Percentiles rank a stretch among this genome's conserved stretches.
phyloP scores from a whole-genome alignment of 371 early-diverging fungal species.

The Chytridium lagenaria region DNA sequence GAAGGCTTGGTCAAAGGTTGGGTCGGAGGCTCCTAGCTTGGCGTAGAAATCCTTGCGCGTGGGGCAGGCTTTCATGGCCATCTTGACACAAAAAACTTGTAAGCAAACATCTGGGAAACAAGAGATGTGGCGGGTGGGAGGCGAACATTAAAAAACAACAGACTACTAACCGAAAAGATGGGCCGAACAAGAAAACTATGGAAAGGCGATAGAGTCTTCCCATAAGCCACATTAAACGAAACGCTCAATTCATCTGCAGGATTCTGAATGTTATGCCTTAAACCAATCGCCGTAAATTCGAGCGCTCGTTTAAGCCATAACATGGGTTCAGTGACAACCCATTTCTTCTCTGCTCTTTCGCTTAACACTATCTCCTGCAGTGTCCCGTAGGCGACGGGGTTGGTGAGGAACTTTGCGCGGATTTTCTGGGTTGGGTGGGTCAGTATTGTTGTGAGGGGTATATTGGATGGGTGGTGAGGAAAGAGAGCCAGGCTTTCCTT shows the following conservation, averaged over 20 bases:
- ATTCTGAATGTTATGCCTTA: constrained; percentile 67
- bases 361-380: constrained; percentile 78
- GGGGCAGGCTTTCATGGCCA: constrained; percentile 95
- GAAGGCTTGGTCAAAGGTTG: constrained; percentile 61
- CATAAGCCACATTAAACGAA: constrained; percentile 87
- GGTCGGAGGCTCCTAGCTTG: constrained; percentile 69
- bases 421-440: too few species aligned
- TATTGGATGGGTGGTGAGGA: too few species aligned
- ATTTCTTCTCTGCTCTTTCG: constrained; percentile 76
- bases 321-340: constrained; percentile 86
- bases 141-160: not conserved
- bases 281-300: constrained; percentile 86
- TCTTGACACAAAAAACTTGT: constrained; percentile 31
- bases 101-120: not conserved
- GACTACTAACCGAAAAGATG: constrained; percentile 75
- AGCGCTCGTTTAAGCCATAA: constrained; percentile 93
- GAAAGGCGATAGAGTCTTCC: constrained; percentile 72
- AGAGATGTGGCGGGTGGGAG: not conserved
- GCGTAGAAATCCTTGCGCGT: constrained; percentile 86
- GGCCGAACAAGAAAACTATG: constrained; percentile 86
- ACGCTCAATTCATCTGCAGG: constrained; percentile 77
- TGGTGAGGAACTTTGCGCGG: constrained; percentile 65
- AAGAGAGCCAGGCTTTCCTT: constrained; percentile 28
- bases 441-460: too few species aligned
- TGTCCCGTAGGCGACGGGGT: constrained; percentile 74